Conservation (phyloP, 305 asterid species). For the Caryopteris hybrid region DNA sequence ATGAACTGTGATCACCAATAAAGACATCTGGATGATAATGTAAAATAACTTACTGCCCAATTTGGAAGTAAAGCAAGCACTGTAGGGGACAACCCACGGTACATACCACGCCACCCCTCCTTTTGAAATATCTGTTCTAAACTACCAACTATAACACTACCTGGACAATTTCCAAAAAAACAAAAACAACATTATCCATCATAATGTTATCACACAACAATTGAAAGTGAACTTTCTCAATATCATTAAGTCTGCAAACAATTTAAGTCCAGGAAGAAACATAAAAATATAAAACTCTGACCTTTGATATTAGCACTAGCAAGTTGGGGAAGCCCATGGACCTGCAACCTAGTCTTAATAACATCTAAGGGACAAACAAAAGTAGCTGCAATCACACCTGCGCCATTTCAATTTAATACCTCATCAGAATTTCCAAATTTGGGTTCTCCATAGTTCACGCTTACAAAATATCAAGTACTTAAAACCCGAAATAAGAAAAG, state of each 20-base stretch:
- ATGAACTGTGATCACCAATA: neutral
- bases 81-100: constrained; percentile 92
- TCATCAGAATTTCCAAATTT: constrained; percentile 12
- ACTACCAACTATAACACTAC: constrained; percentile 83
- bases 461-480: neutral
- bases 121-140: constrained; percentile 79
- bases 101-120: constrained; percentile 94
- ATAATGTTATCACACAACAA: neutral
- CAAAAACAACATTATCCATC: constrained; percentile 17
- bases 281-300: constrained; percentile 12
- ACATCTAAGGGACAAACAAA: constrained; percentile 97
- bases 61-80: constrained; percentile 87
- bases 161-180: constrained; percentile 38
- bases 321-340: constrained; percentile 79
- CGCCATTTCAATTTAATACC: constrained; percentile 24
- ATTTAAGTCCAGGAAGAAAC: neutral
- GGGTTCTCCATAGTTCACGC: neutral
- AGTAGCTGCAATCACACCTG: constrained; percentile 94
- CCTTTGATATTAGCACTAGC: constrained; percentile 68
- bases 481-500: neutral
- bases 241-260: neutral
- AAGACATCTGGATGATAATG: neutral
- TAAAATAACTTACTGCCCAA: constrained; percentile 72
- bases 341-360: constrained; percentile 94
- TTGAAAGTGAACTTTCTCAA: neutral